Conservation (phyloP, 1,284 basidiomycete species). For the Hymenochaete sp. region DNA sequence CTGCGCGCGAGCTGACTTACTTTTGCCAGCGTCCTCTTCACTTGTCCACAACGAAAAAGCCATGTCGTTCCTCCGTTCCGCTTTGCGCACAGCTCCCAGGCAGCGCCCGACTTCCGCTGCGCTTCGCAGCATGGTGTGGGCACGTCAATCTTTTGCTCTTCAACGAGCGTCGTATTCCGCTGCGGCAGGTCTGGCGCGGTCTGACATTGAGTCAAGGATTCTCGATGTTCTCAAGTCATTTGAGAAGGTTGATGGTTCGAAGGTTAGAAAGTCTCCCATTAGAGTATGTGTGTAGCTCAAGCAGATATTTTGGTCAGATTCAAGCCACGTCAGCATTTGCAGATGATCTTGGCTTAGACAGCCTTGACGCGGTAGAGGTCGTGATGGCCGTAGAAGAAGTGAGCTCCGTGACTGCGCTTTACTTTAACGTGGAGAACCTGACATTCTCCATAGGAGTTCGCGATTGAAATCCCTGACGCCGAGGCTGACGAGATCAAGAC, state of each 20-base stretch:
- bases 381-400: conserved; percentile 99
- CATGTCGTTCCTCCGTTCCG: conserved; percentile 39
- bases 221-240: conserved; percentile 88
- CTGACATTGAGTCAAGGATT: conserved; percentile 76
- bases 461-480: conserved; percentile 91
- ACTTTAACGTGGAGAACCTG: conserved; percentile 4
- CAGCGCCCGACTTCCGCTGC: background rate
- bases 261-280: conserved; percentile 44
- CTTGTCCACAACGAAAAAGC: background rate
- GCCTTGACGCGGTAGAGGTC: conserved; percentile 95
- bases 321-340: conserved; percentile 69
- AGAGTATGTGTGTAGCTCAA: conserved; percentile 1
- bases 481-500: conserved; percentile 98
- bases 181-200: conserved; percentile 63
- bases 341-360: conserved; percentile 90
- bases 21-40: too few relatives aligned
- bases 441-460: conserved; percentile 56
- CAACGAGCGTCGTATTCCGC: conserved; percentile 65
- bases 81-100: conserved; percentile 28
- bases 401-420: conserved; percentile 19
- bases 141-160: conserved; percentile 26
- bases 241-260: conserved; percentile 85
- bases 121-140: conserved; percentile 1
- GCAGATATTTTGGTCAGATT: conserved; percentile 46
- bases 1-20: too few relatives aligned